Evolutionary conservation across 2,329 filamentous ascomycete genomes (phyloP), one percentile per base, ranked within the genome.

Genomic region (Aureobasidium subglaciale): DNA sequence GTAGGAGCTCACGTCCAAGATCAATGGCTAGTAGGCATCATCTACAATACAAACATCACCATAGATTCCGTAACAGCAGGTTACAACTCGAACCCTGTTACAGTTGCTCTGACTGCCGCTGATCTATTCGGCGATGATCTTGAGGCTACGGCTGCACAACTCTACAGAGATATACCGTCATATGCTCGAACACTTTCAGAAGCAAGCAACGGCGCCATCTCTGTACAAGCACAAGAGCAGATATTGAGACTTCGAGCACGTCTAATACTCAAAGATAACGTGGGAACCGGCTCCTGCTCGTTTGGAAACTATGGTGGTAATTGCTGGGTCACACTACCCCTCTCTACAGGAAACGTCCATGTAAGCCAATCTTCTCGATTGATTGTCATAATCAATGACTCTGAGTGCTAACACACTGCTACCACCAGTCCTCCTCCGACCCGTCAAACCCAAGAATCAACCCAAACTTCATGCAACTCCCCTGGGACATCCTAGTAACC

Each of bases 251-350:
- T 75, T 1, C 75, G 80, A 63, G 70, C 78, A 56, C 69, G 75
- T 43, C 64, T 79, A 7, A 69, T 81, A 11, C 79, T 79, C 63
- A 63, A 67, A 18, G 65, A 70, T 53, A 60, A 57, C 13, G 69
- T 76, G 1, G 74, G 78, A 0, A 64, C 78, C 2, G 73, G 69
- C 0, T 78, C 81, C 62, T 66, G 75, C 0, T 58, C 78, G 15
- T 70, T 72, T 56, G 61, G 64, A 0, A 66, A 68, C 1, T 60
- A 65, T 3, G 60, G 72, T 15, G 61, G 63, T 8, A 68, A 71
- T 18, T 65, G 62, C 48, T 70, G 68, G 68, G 64, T 61, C 15
- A 60, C 69, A 11, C 60, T 71, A 3, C 68, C 68, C 2, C 63
- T 70, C 49, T 68, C 68, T 1, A 64, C 63, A 22, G 68, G 68